Evolutionary conservation across 202 grass and related monocot species (phyloP).

Genomic region (Elaeis oleifera): DNA sequence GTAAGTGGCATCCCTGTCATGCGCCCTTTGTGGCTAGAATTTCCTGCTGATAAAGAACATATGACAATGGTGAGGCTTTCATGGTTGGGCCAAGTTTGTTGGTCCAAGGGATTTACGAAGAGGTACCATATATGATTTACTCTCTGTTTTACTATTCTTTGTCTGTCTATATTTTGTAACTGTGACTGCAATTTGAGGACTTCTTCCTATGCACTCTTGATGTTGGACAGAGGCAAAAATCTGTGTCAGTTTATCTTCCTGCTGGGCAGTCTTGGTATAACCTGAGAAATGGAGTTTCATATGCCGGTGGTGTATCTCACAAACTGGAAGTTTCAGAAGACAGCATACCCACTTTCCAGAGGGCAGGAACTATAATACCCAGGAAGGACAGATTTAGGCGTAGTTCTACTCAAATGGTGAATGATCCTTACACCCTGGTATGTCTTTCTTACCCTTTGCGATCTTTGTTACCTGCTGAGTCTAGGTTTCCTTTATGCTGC

Average conservation of each 20-base stretch:
- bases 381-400: slow-evolving; percentile 95
- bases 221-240: slow-evolving; percentile 53
- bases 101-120: slow-evolving; percentile 80
- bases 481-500: too few species aligned
- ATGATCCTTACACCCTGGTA: slow-evolving; percentile 97
- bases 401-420: slow-evolving; percentile 93
- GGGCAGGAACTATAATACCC: slow-evolving; percentile 69
- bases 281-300: slow-evolving; percentile 62
- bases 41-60: slow-evolving; percentile 89
- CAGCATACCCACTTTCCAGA: slow-evolving; percentile 82
- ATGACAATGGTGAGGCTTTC: slow-evolving; percentile 82
- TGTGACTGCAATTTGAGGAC: too few species aligned
- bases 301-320: slow-evolving; percentile 50
- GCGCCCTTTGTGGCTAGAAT: slow-evolving; percentile 92
- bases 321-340: slow-evolving; percentile 76
- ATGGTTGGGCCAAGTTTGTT: slow-evolving; percentile 73
- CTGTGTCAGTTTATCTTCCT: slow-evolving; percentile 75
- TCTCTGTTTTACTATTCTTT: too few species aligned
- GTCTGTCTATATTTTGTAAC: too few species aligned
- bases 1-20: slow-evolving; percentile 75
- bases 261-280: slow-evolving; percentile 56
- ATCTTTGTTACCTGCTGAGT: neutral
- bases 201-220: neutral
- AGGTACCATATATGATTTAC: slow-evolving; percentile 27
- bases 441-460: neutral